These are phyloP conservation scores for Calycina marina DNA, from an alignment of 2,329 filamentous ascomycete genomes.

Conservation along the genomic window DNA sequence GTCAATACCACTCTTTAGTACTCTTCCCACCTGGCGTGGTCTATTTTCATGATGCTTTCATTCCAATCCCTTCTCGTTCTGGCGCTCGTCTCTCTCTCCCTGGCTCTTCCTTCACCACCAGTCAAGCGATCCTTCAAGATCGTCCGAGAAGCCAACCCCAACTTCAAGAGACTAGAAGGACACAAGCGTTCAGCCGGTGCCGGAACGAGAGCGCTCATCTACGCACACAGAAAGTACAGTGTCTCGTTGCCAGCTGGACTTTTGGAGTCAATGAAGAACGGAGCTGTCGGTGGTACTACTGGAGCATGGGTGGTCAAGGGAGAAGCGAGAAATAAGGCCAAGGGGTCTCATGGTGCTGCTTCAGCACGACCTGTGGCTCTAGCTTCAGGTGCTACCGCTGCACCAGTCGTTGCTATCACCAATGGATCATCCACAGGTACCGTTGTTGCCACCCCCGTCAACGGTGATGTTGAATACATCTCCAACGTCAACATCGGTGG, in stretches of 20 bases:
- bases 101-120: constrained; percentile 33
- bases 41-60: constrained; percentile 19
- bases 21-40: constrained; percentile 22
- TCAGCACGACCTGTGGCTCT: not conserved
- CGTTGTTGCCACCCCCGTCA: constrained; percentile 49
- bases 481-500: constrained; percentile 19
- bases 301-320: constrained; percentile 4
- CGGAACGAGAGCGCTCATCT: constrained; percentile 37
- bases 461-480: constrained; percentile 22
- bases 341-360: not conserved
- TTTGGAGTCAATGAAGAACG: constrained; percentile 22
- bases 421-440: constrained; percentile 29
- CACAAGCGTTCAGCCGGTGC: constrained; percentile 14
- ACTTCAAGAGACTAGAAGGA: constrained; percentile 25
- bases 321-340: constrained; percentile 1
- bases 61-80: constrained; percentile 25
- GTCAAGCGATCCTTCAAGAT: constrained; percentile 23
- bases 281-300: not conserved
- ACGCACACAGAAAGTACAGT: constrained; percentile 54
- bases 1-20: no score
- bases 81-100: constrained; percentile 30
- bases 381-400: constrained; percentile 5
- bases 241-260: constrained; percentile 33
- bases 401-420: constrained; percentile 11
- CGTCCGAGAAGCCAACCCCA: constrained; percentile 23